phyloP scores from a whole-genome alignment of 129 eudicot species.

The Cynara cardunculus region DNA sequence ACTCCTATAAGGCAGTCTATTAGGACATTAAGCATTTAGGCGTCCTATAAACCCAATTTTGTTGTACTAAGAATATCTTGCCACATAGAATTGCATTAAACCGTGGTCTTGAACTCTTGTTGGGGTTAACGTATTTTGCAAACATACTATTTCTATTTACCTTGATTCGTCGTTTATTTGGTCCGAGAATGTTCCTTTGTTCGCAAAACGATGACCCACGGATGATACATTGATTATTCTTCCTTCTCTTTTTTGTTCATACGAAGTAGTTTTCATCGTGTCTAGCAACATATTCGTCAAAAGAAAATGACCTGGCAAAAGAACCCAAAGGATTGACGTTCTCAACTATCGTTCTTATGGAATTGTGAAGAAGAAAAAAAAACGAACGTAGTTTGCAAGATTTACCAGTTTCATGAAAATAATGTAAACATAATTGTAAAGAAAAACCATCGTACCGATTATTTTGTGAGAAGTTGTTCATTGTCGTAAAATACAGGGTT shows the following conservation, averaged over 20 bases:
- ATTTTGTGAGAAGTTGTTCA: background rate
- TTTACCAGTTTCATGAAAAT: background rate
- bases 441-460: background rate
- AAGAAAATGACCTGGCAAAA: slow-evolving; percentile 30
- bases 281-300: slow-evolving; percentile 39
- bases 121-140: background rate
- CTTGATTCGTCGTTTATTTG: slow-evolving; percentile 29
- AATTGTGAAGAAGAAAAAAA: background rate
- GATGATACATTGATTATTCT: slow-evolving; percentile 33
- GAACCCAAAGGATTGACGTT: background rate
- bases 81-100: background rate
- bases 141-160: background rate
- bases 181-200: slow-evolving; percentile 14
- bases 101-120: background rate
- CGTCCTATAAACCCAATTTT: background rate
- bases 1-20: too few species aligned
- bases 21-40: background rate
- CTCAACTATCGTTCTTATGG: background rate
- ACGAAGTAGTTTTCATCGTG: slow-evolving; percentile 31
- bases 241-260: slow-evolving; percentile 22
- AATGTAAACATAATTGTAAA: background rate
- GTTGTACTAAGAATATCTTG: background rate
- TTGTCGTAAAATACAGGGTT: background rate
- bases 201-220: slow-evolving; percentile 10
- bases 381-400: background rate